Evolutionary conservation across 2,329 filamentous ascomycete genomes (phyloP).

Genomic region (Apiospora rasikravindrae): DNA sequence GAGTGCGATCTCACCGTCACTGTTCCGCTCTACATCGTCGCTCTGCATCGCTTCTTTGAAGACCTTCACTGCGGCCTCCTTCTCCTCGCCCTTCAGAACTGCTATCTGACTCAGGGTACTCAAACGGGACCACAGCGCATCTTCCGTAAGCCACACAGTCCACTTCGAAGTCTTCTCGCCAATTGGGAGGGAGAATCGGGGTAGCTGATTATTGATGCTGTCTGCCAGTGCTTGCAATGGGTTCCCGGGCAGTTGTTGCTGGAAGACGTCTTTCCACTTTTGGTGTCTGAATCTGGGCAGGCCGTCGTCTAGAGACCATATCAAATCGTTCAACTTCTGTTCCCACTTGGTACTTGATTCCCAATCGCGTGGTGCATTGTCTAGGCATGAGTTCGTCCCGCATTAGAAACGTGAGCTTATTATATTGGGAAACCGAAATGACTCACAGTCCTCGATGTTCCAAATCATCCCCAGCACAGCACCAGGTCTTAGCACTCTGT

Average conservation of each 20-base stretch:
- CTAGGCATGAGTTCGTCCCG: constrained; percentile 35
- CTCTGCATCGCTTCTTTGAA: constrained; percentile 60
- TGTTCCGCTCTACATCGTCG: constrained; percentile 62
- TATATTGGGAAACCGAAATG: neutral
- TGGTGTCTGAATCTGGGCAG: constrained; percentile 68
- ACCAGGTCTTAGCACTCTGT: constrained; percentile 65
- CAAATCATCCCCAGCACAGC: constrained; percentile 71
- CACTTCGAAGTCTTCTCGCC: constrained; percentile 61
- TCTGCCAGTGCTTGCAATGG: constrained; percentile 56
- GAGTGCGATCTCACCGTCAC: constrained; percentile 64
- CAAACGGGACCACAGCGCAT: constrained; percentile 68
- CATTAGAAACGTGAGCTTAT: neutral
- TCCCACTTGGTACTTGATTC: constrained; percentile 65
- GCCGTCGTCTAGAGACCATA: constrained; percentile 60
- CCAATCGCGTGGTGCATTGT: constrained; percentile 68
- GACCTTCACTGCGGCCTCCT: constrained; percentile 51
- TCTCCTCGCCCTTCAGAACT: constrained; percentile 57
- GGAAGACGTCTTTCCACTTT: constrained; percentile 69
- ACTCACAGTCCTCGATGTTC: constrained; percentile 74
- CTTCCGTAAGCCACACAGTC: constrained; percentile 61
- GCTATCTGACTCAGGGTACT: constrained; percentile 72
- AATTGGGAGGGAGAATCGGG: constrained; percentile 65
- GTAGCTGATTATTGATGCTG: constrained; percentile 45
- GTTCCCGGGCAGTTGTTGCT: constrained; percentile 58
- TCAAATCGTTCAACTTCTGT: constrained; percentile 62